Base-by-base conservation (phyloP, 108 stramenopile genomes). In the Cyclotella atomus region DNA sequence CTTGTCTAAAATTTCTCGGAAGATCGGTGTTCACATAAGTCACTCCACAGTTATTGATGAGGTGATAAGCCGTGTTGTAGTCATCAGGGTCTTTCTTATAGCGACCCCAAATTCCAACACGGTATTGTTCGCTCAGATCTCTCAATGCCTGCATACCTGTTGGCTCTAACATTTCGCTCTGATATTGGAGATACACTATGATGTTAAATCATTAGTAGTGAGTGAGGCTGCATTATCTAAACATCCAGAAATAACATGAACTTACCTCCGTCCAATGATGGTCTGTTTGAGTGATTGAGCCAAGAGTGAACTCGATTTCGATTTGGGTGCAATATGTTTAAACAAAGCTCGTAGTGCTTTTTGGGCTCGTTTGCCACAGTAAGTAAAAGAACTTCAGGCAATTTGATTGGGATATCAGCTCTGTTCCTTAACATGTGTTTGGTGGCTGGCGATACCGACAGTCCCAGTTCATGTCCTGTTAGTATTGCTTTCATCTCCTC, bases 11-110 rank as follows among this genome's bases (percentile, higher is more conserved):
- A 29, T 63, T 56, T 36, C 85, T 77, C 56, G 88, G 91, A 49
- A 91, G 68, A 65, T 91, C 91, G 16, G 87, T 85, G 47, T 91
- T 91, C 46, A 91, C 87, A 77, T 70, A 91, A 21, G 87, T 81
- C 7, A 88, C 87, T n/a, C 88, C 83, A 35, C 91, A 84, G 29
- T 85, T 55, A 14, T 65, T 63, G 6, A 89, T 82, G 17, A 91
- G 67, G 41, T 76, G 69, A 29, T 72, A 59, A 34, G 86, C 89
- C 24, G 87, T 87, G 16, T 71, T 38, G 69, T 65, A 85, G 50
- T 88, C 79, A 56, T 91, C 91, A 23, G 91, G 91, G 81, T 91
- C 91, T 35, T 53, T 70, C 21, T 81, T 84, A 41, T 70, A 68
- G 28, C 76, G 60, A 9, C 74, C 71, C 91, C 91, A 91, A 24